Percentiles rank a stretch among this genome's conserved stretches.
phyloP scores from a whole-genome alignment of 495 filamentous ascomycete species.

The Neurospora intermedia region DNA sequence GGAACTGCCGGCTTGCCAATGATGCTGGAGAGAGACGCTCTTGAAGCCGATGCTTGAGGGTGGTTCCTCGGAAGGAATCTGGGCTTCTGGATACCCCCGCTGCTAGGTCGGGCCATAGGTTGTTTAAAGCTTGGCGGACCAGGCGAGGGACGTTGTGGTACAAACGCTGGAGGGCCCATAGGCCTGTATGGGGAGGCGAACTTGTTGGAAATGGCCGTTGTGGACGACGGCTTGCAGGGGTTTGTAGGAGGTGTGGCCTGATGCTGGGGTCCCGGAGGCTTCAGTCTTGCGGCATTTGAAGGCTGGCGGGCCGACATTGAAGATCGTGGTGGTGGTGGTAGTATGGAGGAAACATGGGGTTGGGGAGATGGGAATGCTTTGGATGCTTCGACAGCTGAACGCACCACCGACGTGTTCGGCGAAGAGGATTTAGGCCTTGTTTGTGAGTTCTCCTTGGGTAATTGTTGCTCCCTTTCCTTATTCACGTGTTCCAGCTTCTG shows the following conservation, averaged over 20 bases:
- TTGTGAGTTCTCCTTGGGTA: neutral
- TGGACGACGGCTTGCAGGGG: neutral
- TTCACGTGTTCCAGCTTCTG: neutral
- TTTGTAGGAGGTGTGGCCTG: neutral
- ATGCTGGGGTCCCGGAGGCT: neutral
- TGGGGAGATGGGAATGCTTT: neutral
- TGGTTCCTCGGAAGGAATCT: conserved; percentile 1
- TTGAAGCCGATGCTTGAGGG: neutral
- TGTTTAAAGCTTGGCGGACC: neutral
- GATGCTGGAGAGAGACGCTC: neutral
- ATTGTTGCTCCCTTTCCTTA: neutral
- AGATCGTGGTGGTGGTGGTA: neutral
- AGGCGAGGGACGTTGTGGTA: neutral
- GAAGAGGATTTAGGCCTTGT: neutral
- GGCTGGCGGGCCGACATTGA: neutral
- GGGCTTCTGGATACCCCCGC: neutral
- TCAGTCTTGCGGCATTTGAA: neutral
- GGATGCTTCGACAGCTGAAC: neutral
- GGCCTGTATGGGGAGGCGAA: neutral
- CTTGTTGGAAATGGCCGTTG: neutral
- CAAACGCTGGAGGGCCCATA: neutral
- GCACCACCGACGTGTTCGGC: neutral
- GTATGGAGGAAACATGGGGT: neutral
- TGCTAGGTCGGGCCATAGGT: neutral
- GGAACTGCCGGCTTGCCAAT: neutral